Base-by-base conservation (phyloP, 1,284 basidiomycete genomes). In the Rhodotorula glutinis region DNA sequence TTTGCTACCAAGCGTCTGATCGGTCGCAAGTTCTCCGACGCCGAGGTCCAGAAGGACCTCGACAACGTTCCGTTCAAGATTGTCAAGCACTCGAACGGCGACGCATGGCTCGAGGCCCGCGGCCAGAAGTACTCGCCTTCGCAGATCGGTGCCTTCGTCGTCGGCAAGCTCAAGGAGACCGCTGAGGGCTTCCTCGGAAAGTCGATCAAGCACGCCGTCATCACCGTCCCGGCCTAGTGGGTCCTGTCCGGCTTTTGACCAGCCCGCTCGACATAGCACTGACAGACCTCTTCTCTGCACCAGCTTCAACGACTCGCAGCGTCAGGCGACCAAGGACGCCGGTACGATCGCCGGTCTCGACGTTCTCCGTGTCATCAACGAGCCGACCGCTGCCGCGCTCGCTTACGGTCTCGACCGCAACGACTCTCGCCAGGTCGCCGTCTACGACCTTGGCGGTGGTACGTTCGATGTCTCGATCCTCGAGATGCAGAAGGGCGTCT, bases 401-500 rank as follows among this genome's bases (percentile, higher is more conserved):
- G 95, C 95, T 2, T 98, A 98, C 79, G 95, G 93, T 80, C 86
- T 95, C 43, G 92, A 96, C 79, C 88, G 87, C 29, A 75, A 81
- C 4, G 89, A 93, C 73, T 89, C 88, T 49, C 87, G 89, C 17
- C 83, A 94, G 76, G 95, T 98, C 76, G 93, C 93, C 61, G 95
- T 98, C 71, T 98, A 97, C 79, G 95, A 98, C 83, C 83, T 94
- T 57, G 91, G 92, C 76, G 92, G 91, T 78, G 92, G 92, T 75
- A 94, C 92, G 25, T 94, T 94, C 80, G 93, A 98, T 91, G 91
- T 98, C 76, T 98, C 95, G 44, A 93, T 98, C 74, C 84, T 98
- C 53, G 92, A 97, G 82, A 98, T 98, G 91, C 92, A 96, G 81
- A 94, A 96, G 82, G 95, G 95, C 76, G 93, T 98, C 30, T 98